Evolutionary conservation across 2,329 filamentous ascomycete genomes (phyloP).

Genomic region (Aspergillus sp.): DNA sequence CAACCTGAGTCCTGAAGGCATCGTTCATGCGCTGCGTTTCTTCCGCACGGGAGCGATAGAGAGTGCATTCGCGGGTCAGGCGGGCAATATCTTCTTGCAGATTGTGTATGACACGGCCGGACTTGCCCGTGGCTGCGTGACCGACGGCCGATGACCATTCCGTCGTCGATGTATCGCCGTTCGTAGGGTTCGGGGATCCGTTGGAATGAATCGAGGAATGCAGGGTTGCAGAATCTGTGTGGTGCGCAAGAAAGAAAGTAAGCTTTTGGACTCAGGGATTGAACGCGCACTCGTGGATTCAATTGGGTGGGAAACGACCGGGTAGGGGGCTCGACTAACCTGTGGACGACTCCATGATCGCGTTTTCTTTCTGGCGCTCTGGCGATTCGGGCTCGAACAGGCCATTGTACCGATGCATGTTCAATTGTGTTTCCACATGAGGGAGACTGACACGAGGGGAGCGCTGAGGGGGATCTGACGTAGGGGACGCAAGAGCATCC

Average conservation of each 20-base stretch:
- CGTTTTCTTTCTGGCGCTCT: slow-evolving; percentile 25
- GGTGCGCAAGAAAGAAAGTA: background rate
- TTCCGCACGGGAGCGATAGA: slow-evolving; percentile 46
- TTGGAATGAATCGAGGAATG: slow-evolving; percentile 29
- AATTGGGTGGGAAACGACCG: background rate
- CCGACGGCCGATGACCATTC: slow-evolving; percentile 53
- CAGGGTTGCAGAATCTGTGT: slow-evolving; percentile 18
- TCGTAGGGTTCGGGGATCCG: slow-evolving; percentile 28
- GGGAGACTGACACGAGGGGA: slow-evolving; percentile 39
- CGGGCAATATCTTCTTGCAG: slow-evolving; percentile 52
- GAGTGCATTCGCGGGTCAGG: slow-evolving; percentile 46
- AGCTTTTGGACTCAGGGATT: background rate
- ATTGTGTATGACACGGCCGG: slow-evolving; percentile 51
- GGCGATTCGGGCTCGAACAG: slow-evolving; percentile 33
- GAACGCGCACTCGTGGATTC: background rate
- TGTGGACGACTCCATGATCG: slow-evolving; percentile 18
- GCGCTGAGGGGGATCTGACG: slow-evolving; percentile 21
- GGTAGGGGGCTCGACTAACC: slow-evolving; percentile 19
- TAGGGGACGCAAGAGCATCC: slow-evolving; percentile 18
- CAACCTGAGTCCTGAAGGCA: slow-evolving; percentile 43
- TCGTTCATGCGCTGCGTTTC: slow-evolving; percentile 50
- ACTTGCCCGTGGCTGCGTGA: slow-evolving; percentile 51
- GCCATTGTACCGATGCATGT: slow-evolving; percentile 44
- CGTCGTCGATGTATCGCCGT: slow-evolving; percentile 29
- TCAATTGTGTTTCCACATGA: slow-evolving; percentile 43